Percentiles rank a stretch among this genome's conserved stretches.
These are phyloP conservation scores for Fusarium verrucosum DNA, from an alignment of 2,329 filamentous ascomycete genomes.

Conservation along the genomic window DNA sequence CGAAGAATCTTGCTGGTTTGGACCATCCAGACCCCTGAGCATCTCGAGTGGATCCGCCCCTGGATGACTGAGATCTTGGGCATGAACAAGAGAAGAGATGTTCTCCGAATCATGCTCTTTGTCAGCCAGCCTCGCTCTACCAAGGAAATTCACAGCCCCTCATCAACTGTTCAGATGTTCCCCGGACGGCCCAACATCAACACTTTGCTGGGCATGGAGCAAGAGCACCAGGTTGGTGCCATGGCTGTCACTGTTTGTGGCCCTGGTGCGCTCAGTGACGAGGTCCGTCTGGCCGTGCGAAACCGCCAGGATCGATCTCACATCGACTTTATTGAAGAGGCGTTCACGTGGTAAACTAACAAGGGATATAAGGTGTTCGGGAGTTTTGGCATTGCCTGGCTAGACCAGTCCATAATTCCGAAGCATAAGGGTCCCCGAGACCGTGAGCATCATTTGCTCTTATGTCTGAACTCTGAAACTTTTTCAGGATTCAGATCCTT, in stretches of 20 bases:
- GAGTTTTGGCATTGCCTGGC: conserved; percentile 14
- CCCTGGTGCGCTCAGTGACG: conserved; percentile 76
- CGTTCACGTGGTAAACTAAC: conserved; percentile 67
- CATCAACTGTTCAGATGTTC: conserved; percentile 84
- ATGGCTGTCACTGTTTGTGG: conserved; percentile 81
- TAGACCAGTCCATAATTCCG: conserved; percentile 10
- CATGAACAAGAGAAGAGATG: conserved; percentile 77
- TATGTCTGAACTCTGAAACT: conserved; percentile 1
- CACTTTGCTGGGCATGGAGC: conserved; percentile 76
- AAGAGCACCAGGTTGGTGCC: conserved; percentile 77
- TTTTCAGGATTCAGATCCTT: conserved; percentile 12
- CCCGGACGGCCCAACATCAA: conserved; percentile 79
- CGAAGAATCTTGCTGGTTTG: conserved; percentile 79
- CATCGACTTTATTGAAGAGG: conserved; percentile 83
- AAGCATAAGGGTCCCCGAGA: background rate
- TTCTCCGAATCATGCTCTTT: conserved; percentile 80
- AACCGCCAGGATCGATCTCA: conserved; percentile 70
- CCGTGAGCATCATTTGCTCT: background rate
- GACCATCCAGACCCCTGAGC: conserved; percentile 81
- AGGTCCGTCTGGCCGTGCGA: conserved; percentile 74
- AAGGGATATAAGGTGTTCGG: background rate
- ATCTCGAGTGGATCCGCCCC: conserved; percentile 83
- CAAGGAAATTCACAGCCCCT: conserved; percentile 83
- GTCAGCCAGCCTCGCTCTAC: conserved; percentile 78
- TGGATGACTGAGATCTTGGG: conserved; percentile 85